Percentiles rank a stretch among this genome's conserved stretches.
These are phyloP conservation scores for Xanthoceras sorbifolium DNA, from an alignment of 345 rosid species.

Conservation along the genomic window DNA sequence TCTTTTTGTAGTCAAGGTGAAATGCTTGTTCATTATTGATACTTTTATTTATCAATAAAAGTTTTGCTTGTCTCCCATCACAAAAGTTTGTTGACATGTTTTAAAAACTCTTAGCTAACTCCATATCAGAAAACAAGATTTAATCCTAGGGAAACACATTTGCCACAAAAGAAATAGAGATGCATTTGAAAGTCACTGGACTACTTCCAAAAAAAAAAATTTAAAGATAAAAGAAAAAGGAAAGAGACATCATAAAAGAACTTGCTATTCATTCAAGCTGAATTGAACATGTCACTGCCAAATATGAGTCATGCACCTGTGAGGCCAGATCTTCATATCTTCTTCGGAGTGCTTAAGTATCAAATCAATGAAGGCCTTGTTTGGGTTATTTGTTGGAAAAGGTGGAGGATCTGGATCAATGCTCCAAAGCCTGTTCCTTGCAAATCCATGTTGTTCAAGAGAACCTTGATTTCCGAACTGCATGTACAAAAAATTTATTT, in stretches of 20 bases:
- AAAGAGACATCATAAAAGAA: neutral
- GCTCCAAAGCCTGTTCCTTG: slow-evolving; percentile 70
- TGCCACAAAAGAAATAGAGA: neutral
- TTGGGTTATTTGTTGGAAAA: slow-evolving; percentile 35
- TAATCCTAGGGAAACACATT: neutral
- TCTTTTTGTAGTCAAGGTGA: neutral
- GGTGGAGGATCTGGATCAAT: slow-evolving; percentile 78
- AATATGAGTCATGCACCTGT: slow-evolving; percentile 50
- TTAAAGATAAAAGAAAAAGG: neutral
- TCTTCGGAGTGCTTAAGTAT: slow-evolving; percentile 65
- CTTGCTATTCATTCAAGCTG: neutral
- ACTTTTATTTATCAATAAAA: neutral
- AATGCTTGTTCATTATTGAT: neutral
- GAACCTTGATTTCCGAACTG: slow-evolving; percentile 72
- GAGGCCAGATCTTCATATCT: slow-evolving; percentile 82
- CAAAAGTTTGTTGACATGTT: neutral
- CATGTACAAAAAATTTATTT: slow-evolving; percentile 16
- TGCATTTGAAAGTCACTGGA: neutral
- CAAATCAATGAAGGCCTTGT: slow-evolving; percentile 64
- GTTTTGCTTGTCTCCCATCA: neutral
- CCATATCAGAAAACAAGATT: neutral
- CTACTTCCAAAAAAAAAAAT: neutral
- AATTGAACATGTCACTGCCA: neutral
- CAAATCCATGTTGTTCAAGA: slow-evolving; percentile 88
- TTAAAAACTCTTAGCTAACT: neutral